phyloP scores from a whole-genome alignment of 805 yeast genomes.

The Ogataea ganodermae region DNA sequence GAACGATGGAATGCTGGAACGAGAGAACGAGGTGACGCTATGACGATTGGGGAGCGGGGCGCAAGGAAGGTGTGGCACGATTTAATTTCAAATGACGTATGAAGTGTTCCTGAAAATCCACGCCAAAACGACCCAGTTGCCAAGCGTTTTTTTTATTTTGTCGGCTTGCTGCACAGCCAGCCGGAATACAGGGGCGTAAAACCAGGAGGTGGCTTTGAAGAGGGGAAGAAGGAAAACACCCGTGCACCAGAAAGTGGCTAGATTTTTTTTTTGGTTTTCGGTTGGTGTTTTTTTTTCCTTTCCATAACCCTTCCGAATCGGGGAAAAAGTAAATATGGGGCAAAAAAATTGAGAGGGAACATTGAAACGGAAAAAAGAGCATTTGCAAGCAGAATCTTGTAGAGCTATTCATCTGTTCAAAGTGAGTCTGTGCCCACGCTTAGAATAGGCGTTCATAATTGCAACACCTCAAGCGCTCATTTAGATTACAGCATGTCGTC shows the following conservation, averaged over 20 bases:
- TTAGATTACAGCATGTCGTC: background rate
- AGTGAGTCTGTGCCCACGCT: background rate
- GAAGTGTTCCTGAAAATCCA: conserved; percentile 3
- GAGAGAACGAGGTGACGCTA: background rate
- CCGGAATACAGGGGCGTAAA: background rate
- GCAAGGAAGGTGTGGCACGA: too few species aligned
- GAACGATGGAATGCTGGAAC: background rate
- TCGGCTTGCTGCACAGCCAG: conserved; percentile 5
- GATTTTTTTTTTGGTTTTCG: background rate
- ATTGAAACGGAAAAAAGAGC: conserved; percentile 2
- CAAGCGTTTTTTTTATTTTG: background rate
- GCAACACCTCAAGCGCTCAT: background rate
- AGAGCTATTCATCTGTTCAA: too few species aligned
- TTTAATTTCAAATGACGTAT: too few species aligned
- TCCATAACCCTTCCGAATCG: conserved; percentile 16
- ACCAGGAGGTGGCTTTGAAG: background rate
- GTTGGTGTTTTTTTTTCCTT: background rate
- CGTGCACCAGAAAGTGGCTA: background rate
- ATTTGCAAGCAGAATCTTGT: background rate
- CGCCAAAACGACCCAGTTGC: background rate
- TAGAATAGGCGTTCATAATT: background rate
- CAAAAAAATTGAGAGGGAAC: conserved; percentile 1
- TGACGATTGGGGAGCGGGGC: too few species aligned
- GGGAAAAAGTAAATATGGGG: conserved; percentile 21
- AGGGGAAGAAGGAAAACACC: background rate